Conservation (phyloP, 2,329 filamentous ascomycete species). For the Exophiala viscosa region DNA sequence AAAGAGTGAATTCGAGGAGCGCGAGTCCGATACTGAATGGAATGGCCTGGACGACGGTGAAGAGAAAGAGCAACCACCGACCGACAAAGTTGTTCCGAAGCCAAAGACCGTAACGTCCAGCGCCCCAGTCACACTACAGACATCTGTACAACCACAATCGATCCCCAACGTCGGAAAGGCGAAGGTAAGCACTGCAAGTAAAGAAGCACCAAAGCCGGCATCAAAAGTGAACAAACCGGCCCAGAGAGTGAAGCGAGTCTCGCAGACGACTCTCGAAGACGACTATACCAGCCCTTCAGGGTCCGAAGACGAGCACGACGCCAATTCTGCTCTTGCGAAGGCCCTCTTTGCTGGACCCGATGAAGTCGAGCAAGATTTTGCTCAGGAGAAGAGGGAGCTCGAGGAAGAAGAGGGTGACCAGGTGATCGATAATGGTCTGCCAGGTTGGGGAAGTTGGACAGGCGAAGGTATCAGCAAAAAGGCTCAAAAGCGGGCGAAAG, state of each 20-base stretch:
- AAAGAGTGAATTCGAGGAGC: slow-evolving; percentile 61
- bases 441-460: slow-evolving; percentile 91
- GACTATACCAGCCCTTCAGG: slow-evolving; percentile 26
- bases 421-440: slow-evolving; percentile 75
- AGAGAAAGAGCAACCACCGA: slow-evolving; percentile 29
- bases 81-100: slow-evolving; percentile 12
- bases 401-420: slow-evolving; percentile 78
- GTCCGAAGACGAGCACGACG: slow-evolving; percentile 44
- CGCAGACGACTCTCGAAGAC: slow-evolving; percentile 8
- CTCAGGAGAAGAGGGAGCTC: slow-evolving; percentile 69
- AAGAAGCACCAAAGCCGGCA: neutral
- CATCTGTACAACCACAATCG: neutral
- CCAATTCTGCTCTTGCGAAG: slow-evolving; percentile 62
- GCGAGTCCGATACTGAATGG: slow-evolving; percentile 49
- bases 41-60: slow-evolving; percentile 29
- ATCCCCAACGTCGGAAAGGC: neutral
- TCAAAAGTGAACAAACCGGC: neutral
- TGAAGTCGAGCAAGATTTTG: slow-evolving; percentile 70
- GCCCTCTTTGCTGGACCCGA: slow-evolving; percentile 72
- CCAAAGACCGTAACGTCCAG: slow-evolving; percentile 32
- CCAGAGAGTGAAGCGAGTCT: slow-evolving; percentile 26
- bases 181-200: neutral
- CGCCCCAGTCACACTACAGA: slow-evolving; percentile 6
- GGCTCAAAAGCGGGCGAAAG: slow-evolving; percentile 54
- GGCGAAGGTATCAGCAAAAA: slow-evolving; percentile 75